Evolutionary conservation across 257 asterid species (phyloP), one percentile per base, ranked within the genome.

Genomic region (Nicotiana noctiflora): DNA sequence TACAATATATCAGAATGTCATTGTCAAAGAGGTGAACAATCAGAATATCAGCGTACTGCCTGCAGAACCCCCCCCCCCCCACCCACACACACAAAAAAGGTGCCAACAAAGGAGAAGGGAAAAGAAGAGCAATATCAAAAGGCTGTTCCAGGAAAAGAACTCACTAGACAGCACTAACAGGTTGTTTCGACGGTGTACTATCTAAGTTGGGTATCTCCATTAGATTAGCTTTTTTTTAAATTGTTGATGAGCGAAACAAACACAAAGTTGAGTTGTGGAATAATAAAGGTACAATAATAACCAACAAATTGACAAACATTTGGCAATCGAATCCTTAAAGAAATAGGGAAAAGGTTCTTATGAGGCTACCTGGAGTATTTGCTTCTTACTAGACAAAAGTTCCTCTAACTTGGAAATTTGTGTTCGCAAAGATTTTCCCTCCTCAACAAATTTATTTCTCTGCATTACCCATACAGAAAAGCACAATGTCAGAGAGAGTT

Each of bases 361-460:
- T 31, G 63, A 68, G 83, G 66, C 46, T 86, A 94, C 99, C 97
- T 96, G 89, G 61, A 92, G 90, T 81, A 96, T 89, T 85, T 86
- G 82, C 81, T 84, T 89, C 89, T 91, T 89, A 89, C 94, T 94
- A 40, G 98, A 94, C 82, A 96, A 90, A 87, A 96, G 96, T 79
- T 94, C 94, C 80, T 89, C 87, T 77, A 94, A 86, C 90, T 90
- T 94, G 82, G 89, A 84, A 82, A 96, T 91, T 86, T 96, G 97
- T 65, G 72, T 89, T 29, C 87, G 85, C 90, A 96, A 83, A 60
- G 91, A 88, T 84, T 92, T 91, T 14, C 97, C 93, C 81, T 96
- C 99, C n/a, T 88, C 92, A 34, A 91, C 87, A 87, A 91, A 94
- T 88, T 94, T 96, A 85, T 91, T 94, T 89, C 95, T 94, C 99